phyloP scores from a whole-genome alignment of 1,139 yeast species.

The Taphrina communis region DNA sequence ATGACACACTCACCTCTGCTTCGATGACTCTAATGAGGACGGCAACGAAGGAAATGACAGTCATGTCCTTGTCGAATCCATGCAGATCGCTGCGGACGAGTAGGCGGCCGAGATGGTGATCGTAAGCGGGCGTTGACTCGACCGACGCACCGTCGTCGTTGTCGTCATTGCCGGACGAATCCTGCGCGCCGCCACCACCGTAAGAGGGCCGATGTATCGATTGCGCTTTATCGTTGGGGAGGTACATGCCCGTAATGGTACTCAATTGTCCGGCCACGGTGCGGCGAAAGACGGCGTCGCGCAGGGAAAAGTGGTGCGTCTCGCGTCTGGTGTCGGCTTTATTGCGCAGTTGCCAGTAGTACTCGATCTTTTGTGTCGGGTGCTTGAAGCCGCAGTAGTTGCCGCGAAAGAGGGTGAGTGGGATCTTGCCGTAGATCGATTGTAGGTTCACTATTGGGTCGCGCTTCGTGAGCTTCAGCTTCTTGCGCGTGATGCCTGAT shows the following conservation, averaged over 20 bases:
- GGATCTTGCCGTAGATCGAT: slow-evolving; percentile 11
- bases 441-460: not conserved
- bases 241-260: slow-evolving; percentile 16
- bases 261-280: slow-evolving; percentile 24
- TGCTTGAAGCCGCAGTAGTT: slow-evolving; percentile 24
- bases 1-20: slow-evolving; percentile 6
- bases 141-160: not conserved
- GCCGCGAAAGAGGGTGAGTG: slow-evolving; percentile 13
- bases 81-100: slow-evolving; percentile 9
- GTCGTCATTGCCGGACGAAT: not conserved
- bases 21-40: slow-evolving; percentile 19
- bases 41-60: slow-evolving; percentile 23
- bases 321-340: slow-evolving; percentile 7
- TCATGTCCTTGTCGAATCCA: slow-evolving; percentile 19
- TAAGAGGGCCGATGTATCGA: not conserved
- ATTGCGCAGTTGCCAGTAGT: slow-evolving; percentile 25
- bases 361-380: slow-evolving; percentile 17
- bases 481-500: slow-evolving; percentile 19
- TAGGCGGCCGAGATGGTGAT: slow-evolving; percentile 6
- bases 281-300: slow-evolving; percentile 20
- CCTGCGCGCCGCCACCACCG: not conserved
- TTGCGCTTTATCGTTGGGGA: slow-evolving; percentile 14
- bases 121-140: slow-evolving; percentile 7
- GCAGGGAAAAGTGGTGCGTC: not conserved
- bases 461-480: slow-evolving; percentile 2